These are phyloP conservation scores for Leptographium wingfieldii DNA, from an alignment of 2,329 filamentous ascomycete species.

Conservation along the genomic window DNA sequence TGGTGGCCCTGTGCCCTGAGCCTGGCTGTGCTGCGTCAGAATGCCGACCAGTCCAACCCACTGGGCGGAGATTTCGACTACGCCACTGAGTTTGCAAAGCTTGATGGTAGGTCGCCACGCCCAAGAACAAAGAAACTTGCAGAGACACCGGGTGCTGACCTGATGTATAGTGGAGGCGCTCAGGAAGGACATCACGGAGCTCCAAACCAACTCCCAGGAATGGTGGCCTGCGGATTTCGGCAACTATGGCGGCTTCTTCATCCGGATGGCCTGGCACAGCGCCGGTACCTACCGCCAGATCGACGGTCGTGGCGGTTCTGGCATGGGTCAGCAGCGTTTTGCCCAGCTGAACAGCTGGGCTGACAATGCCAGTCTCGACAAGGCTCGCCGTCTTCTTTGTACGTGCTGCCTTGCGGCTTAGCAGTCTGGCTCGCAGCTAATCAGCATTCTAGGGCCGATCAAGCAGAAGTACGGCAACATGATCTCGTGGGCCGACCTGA, in stretches of 20 bases:
- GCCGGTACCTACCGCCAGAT: slow-evolving; percentile 65
- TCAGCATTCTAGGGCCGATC: slow-evolving; percentile 41
- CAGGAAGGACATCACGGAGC: slow-evolving; percentile 57
- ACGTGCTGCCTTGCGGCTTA: not conserved
- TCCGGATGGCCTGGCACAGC: slow-evolving; percentile 73
- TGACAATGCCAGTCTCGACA: slow-evolving; percentile 67
- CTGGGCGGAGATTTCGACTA: slow-evolving; percentile 58
- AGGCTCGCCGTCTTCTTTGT: slow-evolving; percentile 62
- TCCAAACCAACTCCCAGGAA: slow-evolving; percentile 69
- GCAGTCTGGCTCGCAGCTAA: not conserved
- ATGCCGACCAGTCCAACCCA: slow-evolving; percentile 51
- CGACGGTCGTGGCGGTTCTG: slow-evolving; percentile 64
- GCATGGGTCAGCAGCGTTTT: slow-evolving; percentile 65
- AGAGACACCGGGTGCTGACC: too few species aligned
- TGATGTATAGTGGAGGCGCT: slow-evolving; percentile 30
- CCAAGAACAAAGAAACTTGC: too few species aligned
- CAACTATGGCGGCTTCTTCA: slow-evolving; percentile 68
- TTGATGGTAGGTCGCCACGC: not conserved
- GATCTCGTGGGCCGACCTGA: slow-evolving; percentile 67
- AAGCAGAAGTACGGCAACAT: slow-evolving; percentile 78
- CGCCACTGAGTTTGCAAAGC: slow-evolving; percentile 48
- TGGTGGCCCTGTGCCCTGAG: slow-evolving; percentile 63
- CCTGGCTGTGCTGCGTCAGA: slow-evolving; percentile 62
- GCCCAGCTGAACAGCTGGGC: slow-evolving; percentile 74
- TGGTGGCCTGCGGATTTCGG: slow-evolving; percentile 77